phyloP scores from a whole-genome alignment of 2,329 filamentous ascomycete species.

The Cyphellophora europaea region DNA sequence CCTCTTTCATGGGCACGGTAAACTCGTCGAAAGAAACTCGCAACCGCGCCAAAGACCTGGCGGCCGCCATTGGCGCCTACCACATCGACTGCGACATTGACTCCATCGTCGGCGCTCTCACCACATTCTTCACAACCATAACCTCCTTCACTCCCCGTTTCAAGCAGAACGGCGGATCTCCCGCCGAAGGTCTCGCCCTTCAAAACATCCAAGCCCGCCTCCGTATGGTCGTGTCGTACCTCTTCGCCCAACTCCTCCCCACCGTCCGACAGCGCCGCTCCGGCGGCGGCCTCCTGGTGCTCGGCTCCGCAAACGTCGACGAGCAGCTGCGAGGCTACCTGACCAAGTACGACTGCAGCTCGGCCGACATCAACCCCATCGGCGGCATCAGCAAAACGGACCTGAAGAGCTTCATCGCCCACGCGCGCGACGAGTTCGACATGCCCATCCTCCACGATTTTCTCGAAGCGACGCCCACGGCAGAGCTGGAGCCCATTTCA shows the following conservation, averaged over 20 bases:
- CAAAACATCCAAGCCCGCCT: slow-evolving; percentile 58
- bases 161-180: slow-evolving; percentile 47
- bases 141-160: slow-evolving; percentile 53
- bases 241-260: slow-evolving; percentile 55
- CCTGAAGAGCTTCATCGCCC: slow-evolving; percentile 62
- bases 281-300: slow-evolving; percentile 52
- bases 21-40: slow-evolving; percentile 60
- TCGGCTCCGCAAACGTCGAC: slow-evolving; percentile 60
- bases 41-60: slow-evolving; percentile 53
- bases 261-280: slow-evolving; percentile 48
- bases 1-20: slow-evolving; percentile 61
- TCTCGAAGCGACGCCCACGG: slow-evolving; percentile 52
- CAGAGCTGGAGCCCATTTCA: slow-evolving; percentile 58
- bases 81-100: slow-evolving; percentile 71
- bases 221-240: slow-evolving; percentile 58
- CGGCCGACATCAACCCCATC: slow-evolving; percentile 54
- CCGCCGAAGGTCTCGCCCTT: slow-evolving; percentile 40
- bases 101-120: slow-evolving; percentile 48
- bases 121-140: slow-evolving; percentile 48
- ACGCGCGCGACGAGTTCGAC: slow-evolving; percentile 48
- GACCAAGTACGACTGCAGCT: slow-evolving; percentile 60
- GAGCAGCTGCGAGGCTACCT: slow-evolving; percentile 42
- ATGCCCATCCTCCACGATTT: slow-evolving; percentile 55
- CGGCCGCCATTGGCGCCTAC: slow-evolving; percentile 39
- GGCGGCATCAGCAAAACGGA: slow-evolving; percentile 55